Evolutionary conservation across 2,329 filamentous ascomycete genomes (phyloP).

Genomic region (Fusarium chlamydosporum): DNA sequence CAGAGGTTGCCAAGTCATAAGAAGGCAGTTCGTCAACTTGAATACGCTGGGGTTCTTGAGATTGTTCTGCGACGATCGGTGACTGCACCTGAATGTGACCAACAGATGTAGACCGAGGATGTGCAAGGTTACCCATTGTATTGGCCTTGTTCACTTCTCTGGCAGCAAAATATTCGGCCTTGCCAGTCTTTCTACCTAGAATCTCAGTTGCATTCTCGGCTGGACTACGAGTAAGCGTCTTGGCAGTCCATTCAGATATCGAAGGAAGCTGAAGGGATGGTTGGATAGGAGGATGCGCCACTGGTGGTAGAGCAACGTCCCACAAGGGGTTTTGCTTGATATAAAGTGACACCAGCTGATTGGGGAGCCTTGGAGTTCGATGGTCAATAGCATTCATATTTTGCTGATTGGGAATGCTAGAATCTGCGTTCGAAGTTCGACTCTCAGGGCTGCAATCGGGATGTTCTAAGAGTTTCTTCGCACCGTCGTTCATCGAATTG

Average conservation of each 20-base stretch:
- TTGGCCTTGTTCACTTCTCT: constrained; percentile 56
- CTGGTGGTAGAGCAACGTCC: constrained; percentile 20
- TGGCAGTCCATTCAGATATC: constrained; percentile 34
- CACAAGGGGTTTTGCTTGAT: constrained; percentile 7
- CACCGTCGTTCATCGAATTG: background rate
- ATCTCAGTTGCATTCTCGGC: constrained; percentile 44
- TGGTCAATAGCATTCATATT: background rate
- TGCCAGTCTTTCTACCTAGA: constrained; percentile 57
- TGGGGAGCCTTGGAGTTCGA: background rate
- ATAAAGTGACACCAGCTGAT: background rate
- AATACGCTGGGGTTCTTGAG: background rate
- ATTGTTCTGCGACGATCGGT: background rate
- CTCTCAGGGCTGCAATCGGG: background rate
- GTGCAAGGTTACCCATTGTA: constrained; percentile 17
- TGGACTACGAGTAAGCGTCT: constrained; percentile 2
- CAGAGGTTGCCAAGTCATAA: constrained; percentile 50
- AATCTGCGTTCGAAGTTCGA: background rate
- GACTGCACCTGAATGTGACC: background rate
- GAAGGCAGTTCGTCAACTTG: constrained; percentile 1
- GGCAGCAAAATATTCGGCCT: constrained; percentile 58
- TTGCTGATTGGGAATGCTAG: background rate
- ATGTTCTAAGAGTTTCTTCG: background rate
- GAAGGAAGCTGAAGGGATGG: constrained; percentile 37
- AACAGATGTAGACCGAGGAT: background rate
- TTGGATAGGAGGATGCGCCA: constrained; percentile 11